phyloP scores from a whole-genome alignment of 148 eudicot genomes.

The Mesembryanthemum crystallinum region DNA sequence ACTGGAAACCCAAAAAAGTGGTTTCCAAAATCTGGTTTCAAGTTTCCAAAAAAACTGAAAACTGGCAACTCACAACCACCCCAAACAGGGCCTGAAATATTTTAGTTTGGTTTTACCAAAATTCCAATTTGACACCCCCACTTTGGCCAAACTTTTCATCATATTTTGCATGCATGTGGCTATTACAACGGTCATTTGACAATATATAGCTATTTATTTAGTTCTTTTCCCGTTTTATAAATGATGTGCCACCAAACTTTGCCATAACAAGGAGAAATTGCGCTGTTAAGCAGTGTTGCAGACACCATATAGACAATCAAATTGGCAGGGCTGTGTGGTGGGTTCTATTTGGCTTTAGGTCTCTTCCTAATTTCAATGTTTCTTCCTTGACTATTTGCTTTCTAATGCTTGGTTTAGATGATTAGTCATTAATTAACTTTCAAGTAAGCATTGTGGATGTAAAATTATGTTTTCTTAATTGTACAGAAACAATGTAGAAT shows the following conservation, averaged over 20 bases:
- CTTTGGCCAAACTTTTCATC: background rate
- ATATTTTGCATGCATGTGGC: background rate
- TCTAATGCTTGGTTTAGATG: background rate
- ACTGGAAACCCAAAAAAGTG: no score
- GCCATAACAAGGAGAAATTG: no score
- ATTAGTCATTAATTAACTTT: background rate
- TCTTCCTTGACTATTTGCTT: background rate
- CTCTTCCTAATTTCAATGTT: background rate
- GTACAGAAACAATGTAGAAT: background rate
- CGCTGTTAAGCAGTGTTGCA: background rate
- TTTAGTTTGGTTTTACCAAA: no score
- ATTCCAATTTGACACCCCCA: no score
- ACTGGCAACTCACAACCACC: no score
- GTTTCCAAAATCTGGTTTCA: no score
- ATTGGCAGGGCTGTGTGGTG: background rate
- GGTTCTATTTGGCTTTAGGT: background rate
- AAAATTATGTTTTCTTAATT: background rate
- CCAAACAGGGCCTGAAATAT: no score
- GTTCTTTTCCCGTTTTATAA: background rate
- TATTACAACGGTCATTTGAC: background rate
- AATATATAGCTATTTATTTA: background rate
- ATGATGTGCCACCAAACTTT: no score
- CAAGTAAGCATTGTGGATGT: background rate
- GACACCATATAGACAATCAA: background rate
- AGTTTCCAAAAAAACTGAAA: no score